phyloP scores from a whole-genome alignment of 1,139 yeast species.

The Hansenula sp. region DNA sequence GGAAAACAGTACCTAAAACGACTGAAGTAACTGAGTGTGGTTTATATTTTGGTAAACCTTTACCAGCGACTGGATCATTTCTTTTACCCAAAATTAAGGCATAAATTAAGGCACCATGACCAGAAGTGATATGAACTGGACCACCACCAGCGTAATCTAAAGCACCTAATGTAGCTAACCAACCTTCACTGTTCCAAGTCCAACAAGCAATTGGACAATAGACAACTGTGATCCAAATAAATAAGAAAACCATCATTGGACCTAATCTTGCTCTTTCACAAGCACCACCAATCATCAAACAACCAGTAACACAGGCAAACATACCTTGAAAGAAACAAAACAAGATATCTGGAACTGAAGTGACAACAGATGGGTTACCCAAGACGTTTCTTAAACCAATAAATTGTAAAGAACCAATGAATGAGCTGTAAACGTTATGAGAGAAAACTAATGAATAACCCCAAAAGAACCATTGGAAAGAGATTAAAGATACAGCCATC shows the following conservation, averaged over 20 bases:
- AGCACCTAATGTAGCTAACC: slow-evolving; percentile 79
- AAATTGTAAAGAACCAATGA: slow-evolving; percentile 76
- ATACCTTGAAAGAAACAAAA: slow-evolving; percentile 91
- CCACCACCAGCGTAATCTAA: slow-evolving; percentile 98
- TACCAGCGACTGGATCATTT: slow-evolving; percentile 69
- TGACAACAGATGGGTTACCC: slow-evolving; percentile 71
- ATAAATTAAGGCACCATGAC: slow-evolving; percentile 91
- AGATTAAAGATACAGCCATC: slow-evolving; percentile 76
- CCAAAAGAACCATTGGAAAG: slow-evolving; percentile 98
- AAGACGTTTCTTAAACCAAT: slow-evolving; percentile 76
- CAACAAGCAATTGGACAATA: slow-evolving; percentile 94
- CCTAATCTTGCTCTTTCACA: slow-evolving; percentile 96
- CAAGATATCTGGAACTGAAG: slow-evolving; percentile 76
- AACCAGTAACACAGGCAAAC: slow-evolving; percentile 92
- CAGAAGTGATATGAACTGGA: slow-evolving; percentile 93
- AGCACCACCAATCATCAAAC: slow-evolving; percentile 94
- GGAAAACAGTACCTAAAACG: slow-evolving; percentile 89
- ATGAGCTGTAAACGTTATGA: slow-evolving; percentile 56
- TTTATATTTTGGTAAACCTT: slow-evolving; percentile 77
- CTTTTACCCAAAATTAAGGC: slow-evolving; percentile 90
- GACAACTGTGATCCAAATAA: slow-evolving; percentile 93
- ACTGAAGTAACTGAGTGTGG: slow-evolving; percentile 89
- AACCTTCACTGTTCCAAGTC: slow-evolving; percentile 94
- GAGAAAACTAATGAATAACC: slow-evolving; percentile 89
- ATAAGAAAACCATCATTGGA: slow-evolving; percentile 92